Conservation (phyloP, 306 rosid genomes). For the Castanea sativa region DNA sequence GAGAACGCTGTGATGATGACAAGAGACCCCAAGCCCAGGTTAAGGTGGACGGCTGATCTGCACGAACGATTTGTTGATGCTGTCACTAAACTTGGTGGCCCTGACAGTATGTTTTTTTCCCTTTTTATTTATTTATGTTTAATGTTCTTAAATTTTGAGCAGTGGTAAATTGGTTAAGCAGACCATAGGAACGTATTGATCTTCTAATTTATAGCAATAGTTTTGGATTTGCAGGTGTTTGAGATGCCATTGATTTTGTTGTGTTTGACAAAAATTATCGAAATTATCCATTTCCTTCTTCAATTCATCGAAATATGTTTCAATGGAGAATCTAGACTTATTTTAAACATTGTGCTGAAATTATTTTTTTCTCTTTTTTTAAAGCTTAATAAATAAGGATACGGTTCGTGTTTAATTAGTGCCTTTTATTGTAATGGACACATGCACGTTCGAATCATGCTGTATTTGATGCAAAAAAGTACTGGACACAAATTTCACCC, state of each 20-base stretch:
- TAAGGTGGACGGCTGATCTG: slow-evolving; percentile 94
- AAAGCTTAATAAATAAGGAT: no score
- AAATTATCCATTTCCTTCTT: background rate
- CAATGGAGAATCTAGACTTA: background rate
- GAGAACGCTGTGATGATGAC: slow-evolving; percentile 79
- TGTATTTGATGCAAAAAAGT: rapidly evolving
- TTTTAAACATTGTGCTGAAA: background rate
- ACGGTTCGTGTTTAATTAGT: no score
- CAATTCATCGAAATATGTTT: background rate
- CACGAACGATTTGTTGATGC: slow-evolving; percentile 89
- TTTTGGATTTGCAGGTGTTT: no score
- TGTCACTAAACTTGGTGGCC: slow-evolving; percentile 97
- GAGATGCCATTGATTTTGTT: no score
- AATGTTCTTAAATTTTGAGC: background rate
- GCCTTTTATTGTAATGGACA: no score
- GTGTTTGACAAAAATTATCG: no score
- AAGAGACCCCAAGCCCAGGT: slow-evolving; percentile 89
- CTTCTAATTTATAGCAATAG: background rate
- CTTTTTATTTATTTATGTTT: background rate
- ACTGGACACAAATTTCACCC: no score
- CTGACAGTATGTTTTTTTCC: slow-evolving; percentile 56
- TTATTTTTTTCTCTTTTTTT: background rate
- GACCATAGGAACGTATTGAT: background rate
- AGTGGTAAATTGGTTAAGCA: no score
- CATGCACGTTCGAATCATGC: no score